Percentiles rank a stretch among this genome's conserved stretches.
Conservation (phyloP, 2,329 filamentous ascomycete genomes). For the Fusarium mundagurra region DNA sequence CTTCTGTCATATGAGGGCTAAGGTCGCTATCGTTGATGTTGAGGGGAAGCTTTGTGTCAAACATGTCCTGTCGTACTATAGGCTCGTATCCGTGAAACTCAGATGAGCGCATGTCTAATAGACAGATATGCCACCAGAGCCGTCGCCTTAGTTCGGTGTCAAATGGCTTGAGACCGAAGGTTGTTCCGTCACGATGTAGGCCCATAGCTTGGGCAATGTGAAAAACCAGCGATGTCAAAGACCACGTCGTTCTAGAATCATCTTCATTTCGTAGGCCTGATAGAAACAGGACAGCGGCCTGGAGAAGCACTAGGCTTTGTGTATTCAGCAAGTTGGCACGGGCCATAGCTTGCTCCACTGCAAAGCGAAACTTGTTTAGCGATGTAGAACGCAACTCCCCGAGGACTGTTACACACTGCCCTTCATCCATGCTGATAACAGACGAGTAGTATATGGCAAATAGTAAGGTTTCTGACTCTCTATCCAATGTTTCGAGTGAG, state of each 20-base stretch:
- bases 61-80: neutral
- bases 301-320: neutral
- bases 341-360: neutral
- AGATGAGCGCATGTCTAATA: neutral
- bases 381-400: neutral
- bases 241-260: neutral
- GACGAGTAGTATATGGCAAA: neutral
- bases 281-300: neutral
- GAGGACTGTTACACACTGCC: neutral
- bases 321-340: neutral
- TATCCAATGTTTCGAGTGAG: neutral
- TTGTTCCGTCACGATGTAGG: neutral
- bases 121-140: neutral
- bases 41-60: neutral
- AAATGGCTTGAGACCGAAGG: neutral
- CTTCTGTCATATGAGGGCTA: neutral
- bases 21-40: neutral
- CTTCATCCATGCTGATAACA: neutral
- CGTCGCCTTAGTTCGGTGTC: neutral
- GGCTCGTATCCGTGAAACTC: neutral
- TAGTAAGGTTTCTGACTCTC: neutral
- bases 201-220: neutral
- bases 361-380: neutral
- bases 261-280: neutral
- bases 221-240: neutral